phyloP scores from a whole-genome alignment of 73 alveolate species.

The Symbiodinium pilosum region DNA sequence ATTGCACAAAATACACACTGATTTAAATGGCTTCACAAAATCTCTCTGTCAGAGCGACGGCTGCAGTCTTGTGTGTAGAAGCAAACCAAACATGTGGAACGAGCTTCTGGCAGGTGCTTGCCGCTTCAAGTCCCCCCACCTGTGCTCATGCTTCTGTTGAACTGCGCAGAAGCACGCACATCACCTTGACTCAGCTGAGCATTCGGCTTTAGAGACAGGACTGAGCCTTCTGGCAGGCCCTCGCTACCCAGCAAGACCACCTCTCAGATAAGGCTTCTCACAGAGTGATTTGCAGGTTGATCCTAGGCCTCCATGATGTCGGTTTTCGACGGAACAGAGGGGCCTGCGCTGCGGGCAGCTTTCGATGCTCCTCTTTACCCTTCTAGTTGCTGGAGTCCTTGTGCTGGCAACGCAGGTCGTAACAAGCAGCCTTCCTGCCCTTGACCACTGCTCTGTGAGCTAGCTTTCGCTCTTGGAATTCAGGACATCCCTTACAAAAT shows the following conservation, averaged over 20 bases:
- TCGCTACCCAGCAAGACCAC: slow-evolving; percentile 66
- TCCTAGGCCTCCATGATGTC: not conserved
- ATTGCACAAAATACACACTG: no score
- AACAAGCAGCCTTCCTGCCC: no score
- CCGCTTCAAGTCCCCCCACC: slow-evolving; percentile 95
- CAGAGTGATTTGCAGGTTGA: no score
- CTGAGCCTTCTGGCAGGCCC: slow-evolving; percentile 85
- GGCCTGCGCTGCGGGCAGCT: not conserved
- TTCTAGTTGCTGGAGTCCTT: no score
- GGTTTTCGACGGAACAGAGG: not conserved
- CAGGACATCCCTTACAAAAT: no score
- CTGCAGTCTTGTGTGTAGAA: not conserved
- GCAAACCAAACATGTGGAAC: no score
- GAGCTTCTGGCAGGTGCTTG: slow-evolving; percentile 67
- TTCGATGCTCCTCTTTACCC: no score
- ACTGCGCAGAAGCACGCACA: not conserved
- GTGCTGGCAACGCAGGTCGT: no score
- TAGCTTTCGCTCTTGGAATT: no score
- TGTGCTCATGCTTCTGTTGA: not conserved
- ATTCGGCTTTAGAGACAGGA: slow-evolving; percentile 68
- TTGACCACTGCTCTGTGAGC: no score
- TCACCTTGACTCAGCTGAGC: not conserved
- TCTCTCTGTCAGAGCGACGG: not conserved
- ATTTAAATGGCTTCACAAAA: no score
- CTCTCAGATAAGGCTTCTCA: not conserved